Base-by-base conservation (phyloP, 1,284 basidiomycete genomes). In the Thelephora terrestris region DNA sequence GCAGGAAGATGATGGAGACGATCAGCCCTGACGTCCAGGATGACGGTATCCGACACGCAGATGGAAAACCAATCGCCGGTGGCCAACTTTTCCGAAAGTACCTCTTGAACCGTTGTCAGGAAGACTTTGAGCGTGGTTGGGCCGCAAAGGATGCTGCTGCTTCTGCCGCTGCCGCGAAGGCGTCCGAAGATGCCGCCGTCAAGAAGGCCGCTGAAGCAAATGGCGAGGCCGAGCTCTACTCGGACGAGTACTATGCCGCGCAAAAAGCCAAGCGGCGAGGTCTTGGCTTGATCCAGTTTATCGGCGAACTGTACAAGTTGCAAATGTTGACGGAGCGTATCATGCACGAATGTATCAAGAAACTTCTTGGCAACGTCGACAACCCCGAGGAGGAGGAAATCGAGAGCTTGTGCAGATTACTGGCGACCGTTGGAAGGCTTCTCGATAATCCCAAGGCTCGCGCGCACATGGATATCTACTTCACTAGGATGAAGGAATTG, bases 321-420 rank as follows among this genome's bases (percentile, higher is more conserved):
- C 85, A 86, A 66, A 95, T 96, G 90, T 73, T 96, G 48, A 91
- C 89, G 42, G 89, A 91, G 67, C 81, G 88, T 56, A 94, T 95
- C 68, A 97, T 99, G 85, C 88, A 93, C 68, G 84, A 91, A 62
- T 98, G 94, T 72, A 84, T 98, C 63, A 90, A 93, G 76, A 92
- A 93, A 68, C 78, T 98, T 6, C 75, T 98, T 23, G 79, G 84
- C 53, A 96, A 97, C 62, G 86, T 94, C 50, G 84, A 91, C 52
- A 89, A 91, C 61, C 94, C 94, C 0, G 92, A 97, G 63, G 95
- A 98, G 68, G 95, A 97, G 69, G 93, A 98, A 63, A 89, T 98
- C 57, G 95, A 98, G 73, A 91, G 86, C 44, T 78, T 97, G 53
- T 96, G 91, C 76, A 92, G 93, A 67, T 77, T 98, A 47, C 69